These are phyloP conservation scores for Nicotiana undulata DNA, from an alignment of 257 asterid genomes.

Conservation along the genomic window DNA sequence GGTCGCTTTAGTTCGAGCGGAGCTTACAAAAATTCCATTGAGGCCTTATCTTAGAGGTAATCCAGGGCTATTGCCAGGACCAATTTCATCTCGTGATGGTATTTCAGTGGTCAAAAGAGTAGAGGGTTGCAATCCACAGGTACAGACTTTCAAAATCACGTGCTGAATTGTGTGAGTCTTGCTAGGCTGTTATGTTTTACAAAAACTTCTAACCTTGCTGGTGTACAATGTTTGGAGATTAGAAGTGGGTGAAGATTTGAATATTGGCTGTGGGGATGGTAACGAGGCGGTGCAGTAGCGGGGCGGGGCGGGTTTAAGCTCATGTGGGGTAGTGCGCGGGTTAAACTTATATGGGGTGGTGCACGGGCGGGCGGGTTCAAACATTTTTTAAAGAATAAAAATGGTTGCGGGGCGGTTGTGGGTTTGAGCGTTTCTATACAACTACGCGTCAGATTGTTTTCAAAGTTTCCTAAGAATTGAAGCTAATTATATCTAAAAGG, in stretches of 20 bases:
- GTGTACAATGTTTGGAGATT: not conserved
- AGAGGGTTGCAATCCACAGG: not conserved
- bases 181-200: not conserved
- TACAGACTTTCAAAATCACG: not conserved
- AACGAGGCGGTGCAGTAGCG: too few species aligned
- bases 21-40: not conserved
- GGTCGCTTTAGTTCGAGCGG: not conserved
- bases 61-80: not conserved
- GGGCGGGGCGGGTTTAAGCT: too few species aligned
- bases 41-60: slow-evolving; percentile 10
- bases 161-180: not conserved
- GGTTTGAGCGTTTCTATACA: too few species aligned
- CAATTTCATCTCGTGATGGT: not conserved
- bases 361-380: too few species aligned
- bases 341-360: too few species aligned
- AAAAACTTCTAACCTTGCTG: not conserved
- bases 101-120: not conserved
- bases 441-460: too few species aligned
- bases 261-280: too few species aligned
- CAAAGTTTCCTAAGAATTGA: too few species aligned
- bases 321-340: too few species aligned
- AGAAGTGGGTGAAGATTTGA: not conserved
- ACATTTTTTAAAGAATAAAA: too few species aligned
- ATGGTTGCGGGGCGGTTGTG: too few species aligned
- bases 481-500: too few species aligned